Evolutionary conservation across 163 green algal species (phyloP), one percentile per base, ranked within the genome.

Genomic region (Prototheca wickerhamii): DNA sequence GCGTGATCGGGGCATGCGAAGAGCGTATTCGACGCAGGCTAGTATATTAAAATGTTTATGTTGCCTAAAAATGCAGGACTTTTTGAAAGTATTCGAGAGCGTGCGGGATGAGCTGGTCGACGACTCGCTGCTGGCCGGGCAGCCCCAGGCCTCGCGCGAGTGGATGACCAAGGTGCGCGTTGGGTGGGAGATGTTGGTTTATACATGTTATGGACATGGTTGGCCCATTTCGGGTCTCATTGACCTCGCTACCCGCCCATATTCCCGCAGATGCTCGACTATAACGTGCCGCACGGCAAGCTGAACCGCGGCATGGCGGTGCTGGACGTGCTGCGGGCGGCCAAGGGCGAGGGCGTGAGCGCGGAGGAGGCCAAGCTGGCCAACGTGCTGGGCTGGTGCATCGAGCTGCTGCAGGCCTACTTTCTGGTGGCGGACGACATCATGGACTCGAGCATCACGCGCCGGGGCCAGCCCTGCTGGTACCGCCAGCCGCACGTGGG

Each of bases 341-440:
- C 21, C 51, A 44, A 30, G 53, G 61, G 55, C n/a, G 61, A 83
- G 71, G 69, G 72, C 12, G 28, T 88, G 30, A 77, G 52, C 0
- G 51, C 80, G 21, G 81, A 91, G n/a, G 78, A 95, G 30, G 55
- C 85, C 5, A 87, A 91, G 70, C 70, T 83, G 37, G 88, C 92
- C 20, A 87, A 89, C 54, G 68, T 80, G 1, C 61, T 97, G 30
- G 92, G 92, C 46, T 98, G 92, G 92, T 98, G 92, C 83, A 97
- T 98, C 64, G 92, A 98, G 72, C 95, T 85, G 78, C 70, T 95
- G 55, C 93, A 99, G 83, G 93, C 91, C 10, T 98, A 93, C 76
- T 98, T 99, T 75, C 79, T 99, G 43, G 93, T 98, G n/a, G 87
- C 89, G 12, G 93, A 98, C 65, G 93, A 99, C 75, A 96, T 99